phyloP scores from a whole-genome alignment of 352 stramenopile species.

The Globisporangium parvum region DNA sequence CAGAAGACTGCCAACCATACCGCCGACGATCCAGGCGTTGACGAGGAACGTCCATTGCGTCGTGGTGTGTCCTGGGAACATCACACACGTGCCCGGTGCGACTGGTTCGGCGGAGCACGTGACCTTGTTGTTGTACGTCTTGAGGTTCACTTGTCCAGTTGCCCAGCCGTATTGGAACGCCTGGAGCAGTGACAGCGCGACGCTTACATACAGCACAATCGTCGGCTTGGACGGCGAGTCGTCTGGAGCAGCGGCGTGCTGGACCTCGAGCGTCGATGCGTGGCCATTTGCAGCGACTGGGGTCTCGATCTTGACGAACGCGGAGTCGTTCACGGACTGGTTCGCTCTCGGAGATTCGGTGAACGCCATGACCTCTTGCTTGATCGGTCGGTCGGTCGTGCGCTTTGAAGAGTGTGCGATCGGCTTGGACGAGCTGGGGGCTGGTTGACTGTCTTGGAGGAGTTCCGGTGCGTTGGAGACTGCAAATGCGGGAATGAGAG shows the following conservation, averaged over 20 bases:
- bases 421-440: not conserved
- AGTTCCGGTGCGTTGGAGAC: constrained; percentile 5
- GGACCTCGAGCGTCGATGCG: constrained; percentile 2
- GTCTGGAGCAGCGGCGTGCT: not conserved
- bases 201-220: constrained; percentile 2
- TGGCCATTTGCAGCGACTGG: constrained; percentile 1
- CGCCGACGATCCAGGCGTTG: constrained; percentile 39
- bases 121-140: constrained; percentile 26
- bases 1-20: constrained; percentile 29
- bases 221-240: constrained; percentile 11
- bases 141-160: constrained; percentile 54
- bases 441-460: too few relatives aligned
- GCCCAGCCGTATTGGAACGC: constrained; percentile 47
- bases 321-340: not conserved
- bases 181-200: constrained; percentile 36
- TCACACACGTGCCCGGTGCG: constrained; percentile 22
- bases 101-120: constrained; percentile 26
- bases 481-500: constrained; percentile 9
- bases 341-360: not conserved
- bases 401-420: not conserved
- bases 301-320: constrained; percentile 9
- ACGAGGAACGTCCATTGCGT: constrained; percentile 30
- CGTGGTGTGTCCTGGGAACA: constrained; percentile 28
- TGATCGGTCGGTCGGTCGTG: not conserved
- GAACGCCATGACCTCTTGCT: not conserved